Evolutionary conservation across 2,329 filamentous ascomycete genomes (phyloP).

Genomic region (Nigrograna mackinnonii): DNA sequence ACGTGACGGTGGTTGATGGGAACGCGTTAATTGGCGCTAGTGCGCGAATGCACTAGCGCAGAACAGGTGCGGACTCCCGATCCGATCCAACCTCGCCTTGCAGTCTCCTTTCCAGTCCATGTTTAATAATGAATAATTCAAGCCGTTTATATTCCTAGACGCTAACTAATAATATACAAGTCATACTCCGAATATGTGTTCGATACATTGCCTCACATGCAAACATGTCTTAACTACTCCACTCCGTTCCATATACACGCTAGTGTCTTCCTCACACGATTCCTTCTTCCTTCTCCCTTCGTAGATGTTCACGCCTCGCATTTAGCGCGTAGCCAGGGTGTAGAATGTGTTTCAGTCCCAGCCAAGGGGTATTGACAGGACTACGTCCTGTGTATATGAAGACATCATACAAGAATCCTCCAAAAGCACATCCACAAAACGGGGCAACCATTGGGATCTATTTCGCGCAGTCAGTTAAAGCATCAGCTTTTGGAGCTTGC

Average conservation of each 20-base stretch:
- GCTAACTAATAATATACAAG: too few relatives aligned
- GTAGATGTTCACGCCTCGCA: conserved; percentile 20
- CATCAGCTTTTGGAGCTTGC: neutral
- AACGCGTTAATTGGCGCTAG: conserved; percentile 18
- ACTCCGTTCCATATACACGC: too few relatives aligned
- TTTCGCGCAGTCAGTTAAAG: neutral
- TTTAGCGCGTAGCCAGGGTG: conserved; percentile 22
- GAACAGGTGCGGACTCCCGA: too few relatives aligned
- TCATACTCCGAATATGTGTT: too few relatives aligned
- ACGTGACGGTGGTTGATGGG: conserved; percentile 16
- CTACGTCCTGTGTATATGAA: conserved; percentile 69
- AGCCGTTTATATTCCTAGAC: too few relatives aligned
- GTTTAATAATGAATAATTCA: too few relatives aligned
- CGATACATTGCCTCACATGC: too few relatives aligned
- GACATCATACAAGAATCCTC: conserved; percentile 34
- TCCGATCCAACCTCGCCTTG: too few relatives aligned
- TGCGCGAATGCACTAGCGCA: too few relatives aligned
- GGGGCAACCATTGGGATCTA: conserved; percentile 74
- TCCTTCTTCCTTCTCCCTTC: conserved; percentile 31
- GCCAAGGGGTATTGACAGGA: conserved; percentile 68
- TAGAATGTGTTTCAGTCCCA: conserved; percentile 62
- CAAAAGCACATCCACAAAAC: conserved; percentile 58
- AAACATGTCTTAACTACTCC: too few relatives aligned
- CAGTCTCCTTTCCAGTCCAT: too few relatives aligned
- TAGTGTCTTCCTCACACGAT: conserved; percentile 30